Base-by-base conservation (phyloP, 2,329 filamentous ascomycete species). In the Alternaria triticina region DNA sequence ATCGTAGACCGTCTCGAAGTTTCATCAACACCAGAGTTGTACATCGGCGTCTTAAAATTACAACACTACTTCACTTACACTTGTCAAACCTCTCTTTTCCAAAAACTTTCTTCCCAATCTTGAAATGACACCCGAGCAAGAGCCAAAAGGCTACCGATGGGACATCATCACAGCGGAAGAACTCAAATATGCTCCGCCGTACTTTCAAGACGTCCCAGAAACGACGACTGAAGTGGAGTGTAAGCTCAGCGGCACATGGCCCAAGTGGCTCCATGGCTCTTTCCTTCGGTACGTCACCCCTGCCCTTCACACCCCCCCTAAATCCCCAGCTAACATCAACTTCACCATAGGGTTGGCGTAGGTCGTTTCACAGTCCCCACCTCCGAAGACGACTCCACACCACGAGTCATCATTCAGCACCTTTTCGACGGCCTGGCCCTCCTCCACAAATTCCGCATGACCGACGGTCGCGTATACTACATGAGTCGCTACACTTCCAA, bases 381-480 rank as follows among this genome's bases (percentile, higher is more conserved):
- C 20, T 56, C 54, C 0, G 54, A 56, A 12, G 50, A 54, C 23
- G 36, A 44, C 23, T 45, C 40, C 27, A 56, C 36, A 17, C 40
- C 54, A 12, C 45, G 43, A 47, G 54, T 45, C 8, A 17, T 46
- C 6, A 45, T 56, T n/a, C 54, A 56, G 40, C 54, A 56, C 23
- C 40, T 56, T 15, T 56, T 56, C 15, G 40, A 56, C 28, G 40
- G 54, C 13, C 40, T 56, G 20, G 40, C 13, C 15, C 20, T 46
- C 13, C 54, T 56, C 22, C 54, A 56, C 15, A 56, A 56, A 27
- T 46, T 56, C 4, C 54, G 40, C 17, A 46, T 56, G 54, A 30
- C 46, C 15, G n/a, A 56, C 20, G 54, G 54, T 20, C 40, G 54
- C 9, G 54, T 56, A 15, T 56, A 45, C n/a, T 56, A 56, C 54